Percentiles rank a stretch among this genome's conserved stretches.
phyloP scores from a whole-genome alignment of 129 eudicot genomes.

The Arctium minus region DNA sequence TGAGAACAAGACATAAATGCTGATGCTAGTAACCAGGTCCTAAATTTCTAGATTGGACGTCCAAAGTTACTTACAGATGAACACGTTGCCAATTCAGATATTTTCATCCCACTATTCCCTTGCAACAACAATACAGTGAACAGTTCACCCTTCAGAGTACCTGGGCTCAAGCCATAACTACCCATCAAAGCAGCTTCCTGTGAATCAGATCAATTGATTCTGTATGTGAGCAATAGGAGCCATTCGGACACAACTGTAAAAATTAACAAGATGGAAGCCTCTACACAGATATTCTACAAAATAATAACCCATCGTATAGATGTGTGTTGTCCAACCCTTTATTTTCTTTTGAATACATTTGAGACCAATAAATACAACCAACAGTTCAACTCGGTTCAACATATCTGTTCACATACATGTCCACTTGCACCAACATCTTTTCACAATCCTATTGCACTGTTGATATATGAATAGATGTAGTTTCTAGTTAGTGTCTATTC shows the following conservation, averaged over 20 bases:
- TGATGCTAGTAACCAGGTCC: not conserved
- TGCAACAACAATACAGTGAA: slow-evolving; percentile 51
- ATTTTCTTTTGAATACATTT: not conserved
- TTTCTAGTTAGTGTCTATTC: no score
- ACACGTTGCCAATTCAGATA: slow-evolving; percentile 67
- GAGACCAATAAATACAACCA: not conserved
- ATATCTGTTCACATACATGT: no score
- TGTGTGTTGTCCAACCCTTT: not conserved
- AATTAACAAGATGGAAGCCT: not conserved
- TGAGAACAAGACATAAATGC: not conserved
- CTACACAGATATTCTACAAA: not conserved
- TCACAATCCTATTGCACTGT: no score
- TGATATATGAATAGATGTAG: no score
- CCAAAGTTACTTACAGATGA: slow-evolving; percentile 55
- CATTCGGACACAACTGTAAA: not conserved
- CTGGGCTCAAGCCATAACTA: slow-evolving; percentile 68
- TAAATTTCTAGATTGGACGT: not conserved
- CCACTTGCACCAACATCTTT: no score
- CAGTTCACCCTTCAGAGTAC: slow-evolving; percentile 87
- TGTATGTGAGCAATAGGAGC: not conserved
- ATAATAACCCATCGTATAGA: not conserved
- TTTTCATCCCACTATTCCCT: slow-evolving; percentile 72
- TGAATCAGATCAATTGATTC: slow-evolving; percentile 13
- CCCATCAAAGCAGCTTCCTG: slow-evolving; percentile 70
- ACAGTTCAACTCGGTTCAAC: no score